These are phyloP conservation scores for Coemansia sp. DNA, from an alignment of 192 early-diverging fungal genomes.

Conservation along the genomic window DNA sequence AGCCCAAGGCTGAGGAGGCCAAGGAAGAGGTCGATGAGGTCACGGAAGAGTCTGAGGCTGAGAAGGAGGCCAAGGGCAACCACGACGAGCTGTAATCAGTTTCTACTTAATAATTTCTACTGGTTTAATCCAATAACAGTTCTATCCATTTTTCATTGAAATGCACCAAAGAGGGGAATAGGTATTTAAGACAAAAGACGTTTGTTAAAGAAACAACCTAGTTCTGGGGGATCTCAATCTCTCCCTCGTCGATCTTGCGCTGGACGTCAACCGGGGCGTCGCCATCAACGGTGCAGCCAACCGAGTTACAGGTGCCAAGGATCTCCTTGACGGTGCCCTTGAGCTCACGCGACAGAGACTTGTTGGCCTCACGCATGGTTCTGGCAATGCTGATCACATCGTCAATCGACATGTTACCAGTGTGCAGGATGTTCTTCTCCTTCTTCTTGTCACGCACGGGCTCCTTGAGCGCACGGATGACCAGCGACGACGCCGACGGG, in stretches of 20 bases:
- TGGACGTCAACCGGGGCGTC: slow-evolving; percentile 85
- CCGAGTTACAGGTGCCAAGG: slow-evolving; percentile 8
- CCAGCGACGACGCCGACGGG: slow-evolving; percentile 92
- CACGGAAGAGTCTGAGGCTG: neutral
- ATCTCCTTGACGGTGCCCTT: slow-evolving; percentile 83
- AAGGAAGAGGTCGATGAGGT: neutral
- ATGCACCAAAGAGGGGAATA: neutral
- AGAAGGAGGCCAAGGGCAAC: slow-evolving; percentile 5
- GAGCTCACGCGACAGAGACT: slow-evolving; percentile 93
- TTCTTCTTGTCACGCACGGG: slow-evolving; percentile 97
- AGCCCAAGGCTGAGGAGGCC: neutral
- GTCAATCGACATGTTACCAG: slow-evolving; percentile 92
- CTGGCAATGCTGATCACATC: slow-evolving; percentile 95
- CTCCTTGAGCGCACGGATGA: slow-evolving; percentile 97
- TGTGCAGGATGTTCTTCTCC: slow-evolving; percentile 99
- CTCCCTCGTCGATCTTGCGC: slow-evolving; percentile 83
- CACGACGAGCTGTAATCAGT: slow-evolving; percentile 11
- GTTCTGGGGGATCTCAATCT: slow-evolving; percentile 67
- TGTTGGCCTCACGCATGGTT: slow-evolving; percentile 81
- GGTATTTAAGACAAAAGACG: neutral
- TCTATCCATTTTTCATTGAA: neutral
- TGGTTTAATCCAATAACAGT: neutral
- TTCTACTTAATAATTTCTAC: neutral
- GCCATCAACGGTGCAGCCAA: slow-evolving; percentile 73
- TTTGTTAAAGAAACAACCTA: slow-evolving; percentile 20